A percentile compares a stretch with the other conserved stretches of the same genome.
These are phyloP conservation scores for Pyrenophora graminea DNA, from an alignment of 2,329 filamentous ascomycete species.

Conservation along the genomic window DNA sequence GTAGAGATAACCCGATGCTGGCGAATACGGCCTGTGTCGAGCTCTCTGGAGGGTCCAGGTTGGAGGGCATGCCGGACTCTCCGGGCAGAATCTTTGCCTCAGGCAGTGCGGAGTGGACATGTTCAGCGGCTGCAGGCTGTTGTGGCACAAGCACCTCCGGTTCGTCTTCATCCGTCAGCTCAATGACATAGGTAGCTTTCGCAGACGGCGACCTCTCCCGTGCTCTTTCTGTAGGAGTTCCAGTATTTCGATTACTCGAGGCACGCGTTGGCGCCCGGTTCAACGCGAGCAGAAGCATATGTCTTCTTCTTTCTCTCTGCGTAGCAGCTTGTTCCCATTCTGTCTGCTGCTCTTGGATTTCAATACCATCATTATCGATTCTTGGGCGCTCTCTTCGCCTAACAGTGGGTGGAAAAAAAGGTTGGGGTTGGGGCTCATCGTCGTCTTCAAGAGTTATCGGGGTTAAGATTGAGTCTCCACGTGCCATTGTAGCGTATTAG, in stretches of 20 bases:
- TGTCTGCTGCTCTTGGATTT: constrained; percentile 8
- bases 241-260: not conserved
- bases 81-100: not conserved
- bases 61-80: too few species aligned
- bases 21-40: too few species aligned
- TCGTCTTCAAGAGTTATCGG: constrained; percentile 7
- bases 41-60: too few species aligned
- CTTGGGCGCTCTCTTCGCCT: constrained; percentile 1
- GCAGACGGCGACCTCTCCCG: not conserved
- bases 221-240: not conserved
- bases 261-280: too few species aligned
- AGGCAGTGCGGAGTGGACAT: not conserved
- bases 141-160: not conserved
- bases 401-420: not conserved
- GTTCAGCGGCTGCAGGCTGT: not conserved
- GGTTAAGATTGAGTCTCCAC: constrained; percentile 7
- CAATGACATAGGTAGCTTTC: constrained; percentile 3
- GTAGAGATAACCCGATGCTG: not conserved
- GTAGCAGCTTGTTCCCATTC: constrained; percentile 7
- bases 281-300: not conserved
- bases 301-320: not conserved
- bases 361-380: constrained; percentile 8
- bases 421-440: not conserved
- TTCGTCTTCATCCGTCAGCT: constrained; percentile 4
- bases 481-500: constrained; percentile 1